Base-by-base conservation (phyloP, 1,284 basidiomycete genomes). In the Apiotrichum laibachii region DNA sequence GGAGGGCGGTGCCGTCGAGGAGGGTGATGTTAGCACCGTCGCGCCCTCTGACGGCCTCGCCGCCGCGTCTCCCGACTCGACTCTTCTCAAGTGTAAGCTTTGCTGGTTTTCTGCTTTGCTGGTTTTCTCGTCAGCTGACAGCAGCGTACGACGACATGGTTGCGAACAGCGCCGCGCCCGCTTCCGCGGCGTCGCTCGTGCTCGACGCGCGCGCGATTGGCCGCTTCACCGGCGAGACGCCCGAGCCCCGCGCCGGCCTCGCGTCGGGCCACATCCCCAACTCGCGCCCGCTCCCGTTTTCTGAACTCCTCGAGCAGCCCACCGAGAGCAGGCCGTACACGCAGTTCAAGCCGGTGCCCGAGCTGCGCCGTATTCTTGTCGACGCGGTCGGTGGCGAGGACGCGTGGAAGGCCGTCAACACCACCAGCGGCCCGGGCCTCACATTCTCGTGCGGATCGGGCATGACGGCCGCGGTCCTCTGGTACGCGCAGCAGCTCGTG, bases 381-480 rank as follows among this genome's bases (percentile, higher is more conserved):
- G 78, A 92, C 37, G 67, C 64, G 39, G 64, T 71, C 8, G 66
- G 72, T 6, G 73, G 74, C 0, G 59, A 70, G 45, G 82, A 85
- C 53, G 77, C 81, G 56, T 83, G 85, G 53, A 62, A 71, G 42
- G 75, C 92, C 18, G 77, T 82, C 18, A 61, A 70, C 33, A 74
- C 92, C 16, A 77, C 82, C n/a, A 76, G 81, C 56, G 82, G 85
- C 45, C 18, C 64, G 69, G 44, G 73, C 90, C 16, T 92, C 42
- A 82, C 87, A 13, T 85, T 88, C 33, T 87, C 82, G 59, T 95
- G 92, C 78, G 92, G 92, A 49, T 92, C 89, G 68, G 96, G 96
- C 18, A 99, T 99, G 96, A 97, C 94, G 15, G 96, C 96, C 3
- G 90, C 86, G 8, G 81, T 96, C 8, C 82, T 97, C 13, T 97